Evolutionary conservation across 352 stramenopile genomes (phyloP).

Genomic region (Thalassiosira hispida): DNA sequence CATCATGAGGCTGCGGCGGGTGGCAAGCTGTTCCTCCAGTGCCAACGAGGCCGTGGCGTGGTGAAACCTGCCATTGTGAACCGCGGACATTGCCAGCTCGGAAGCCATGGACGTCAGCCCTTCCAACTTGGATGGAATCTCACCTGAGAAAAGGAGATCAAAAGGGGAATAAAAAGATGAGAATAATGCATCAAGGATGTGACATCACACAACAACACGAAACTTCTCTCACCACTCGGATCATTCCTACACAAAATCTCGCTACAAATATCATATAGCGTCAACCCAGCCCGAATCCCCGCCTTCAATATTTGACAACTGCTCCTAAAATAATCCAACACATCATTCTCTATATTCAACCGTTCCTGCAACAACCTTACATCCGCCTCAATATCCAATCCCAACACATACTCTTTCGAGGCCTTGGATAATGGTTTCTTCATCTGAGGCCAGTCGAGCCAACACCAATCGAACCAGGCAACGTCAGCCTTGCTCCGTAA

Average conservation of each 20-base stretch:
- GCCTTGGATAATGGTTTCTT: constrained; percentile 82
- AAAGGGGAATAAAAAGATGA: constrained; percentile 3
- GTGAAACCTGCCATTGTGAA: constrained; percentile 79
- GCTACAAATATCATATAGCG: constrained; percentile 86
- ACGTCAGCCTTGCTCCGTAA: constrained; percentile 95
- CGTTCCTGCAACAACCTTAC: constrained; percentile 74
- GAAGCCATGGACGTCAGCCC: constrained; percentile 70
- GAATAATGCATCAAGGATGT: no score
- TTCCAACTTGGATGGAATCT: constrained; percentile 79
- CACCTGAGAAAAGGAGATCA: constrained; percentile 37
- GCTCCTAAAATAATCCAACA: constrained; percentile 83
- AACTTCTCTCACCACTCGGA: constrained; percentile 38
- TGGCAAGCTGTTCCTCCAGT: constrained; percentile 72
- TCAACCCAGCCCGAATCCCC: constrained; percentile 83
- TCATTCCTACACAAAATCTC: constrained; percentile 57
- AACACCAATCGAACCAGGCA: constrained; percentile 98
- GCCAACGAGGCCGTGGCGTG: constrained; percentile 73
- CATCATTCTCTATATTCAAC: constrained; percentile 82
- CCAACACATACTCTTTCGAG: constrained; percentile 75
- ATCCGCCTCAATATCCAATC: constrained; percentile 84
- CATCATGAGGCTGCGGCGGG: constrained; percentile 24
- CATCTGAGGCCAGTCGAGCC: constrained; percentile 96
- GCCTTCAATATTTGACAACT: constrained; percentile 82
- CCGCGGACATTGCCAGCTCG: constrained; percentile 72
- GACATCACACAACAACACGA: not conserved